Evolutionary conservation across 345 rosid species (phyloP), one percentile per base, ranked within the genome.

Genomic region (Iberis pinnata): DNA sequence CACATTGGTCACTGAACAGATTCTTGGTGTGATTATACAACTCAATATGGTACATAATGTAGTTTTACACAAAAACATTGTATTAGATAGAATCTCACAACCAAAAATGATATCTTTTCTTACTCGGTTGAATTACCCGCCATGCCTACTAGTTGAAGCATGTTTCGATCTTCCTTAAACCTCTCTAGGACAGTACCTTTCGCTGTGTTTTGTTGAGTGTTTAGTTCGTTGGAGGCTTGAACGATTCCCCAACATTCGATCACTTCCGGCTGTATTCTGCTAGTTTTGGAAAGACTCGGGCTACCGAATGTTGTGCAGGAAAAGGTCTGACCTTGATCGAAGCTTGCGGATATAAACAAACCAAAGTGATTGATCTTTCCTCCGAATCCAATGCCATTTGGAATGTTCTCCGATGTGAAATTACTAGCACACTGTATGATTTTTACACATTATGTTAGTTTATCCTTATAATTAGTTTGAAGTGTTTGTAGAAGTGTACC

Each of bases 181-280:
- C 96, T 80, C 12, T 90, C 95, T 25, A 82, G 44, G 11, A 82
- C 75, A 0, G 87, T 72, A 25, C 87, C 82, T 72, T 44, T 79
- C 12, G 56, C 25, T 3, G 58, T 75, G 31, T 74, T 80, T 0
- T 64, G 68, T 45, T 62, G 75, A 26, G 78, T 78, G 37, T 74
- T 75, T 41, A 63, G 73, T 47, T 47, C 63, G 46, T 68, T 36
- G 8, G 67, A 33, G 22, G 62, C 42, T 14, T 70, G 78, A 26
- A 76, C 66, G 41, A 84, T 59, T 43, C 88, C 95, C 96, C 98
- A 90, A 64, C 95, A 84, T 76, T 90, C 98, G 11, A 87, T 78
- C 19, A 79, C 84, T 47, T 84, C 85, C 13, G 98, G 95, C 19
- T 55, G 56, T 20, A 84, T 75, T 52, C 35, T 58, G 60, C 43